A percentile compares a stretch with the other conserved stretches of the same genome.
These are phyloP conservation scores for Ceratocystis destructans DNA, from an alignment of 2,329 filamentous ascomycete genomes.

Conservation along the genomic window DNA sequence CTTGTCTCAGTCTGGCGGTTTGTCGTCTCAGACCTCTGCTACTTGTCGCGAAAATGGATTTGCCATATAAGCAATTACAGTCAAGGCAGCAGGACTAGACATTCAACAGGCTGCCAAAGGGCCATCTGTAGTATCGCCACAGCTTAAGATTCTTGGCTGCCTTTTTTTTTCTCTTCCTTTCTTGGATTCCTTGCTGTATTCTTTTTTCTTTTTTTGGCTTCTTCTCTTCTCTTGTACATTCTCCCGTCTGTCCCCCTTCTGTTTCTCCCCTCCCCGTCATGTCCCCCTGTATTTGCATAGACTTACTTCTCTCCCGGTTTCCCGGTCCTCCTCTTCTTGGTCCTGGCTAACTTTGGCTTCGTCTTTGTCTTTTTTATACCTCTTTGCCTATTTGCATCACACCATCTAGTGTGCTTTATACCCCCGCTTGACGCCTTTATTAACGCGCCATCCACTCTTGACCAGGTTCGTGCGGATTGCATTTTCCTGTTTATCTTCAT, in stretches of 20 bases:
- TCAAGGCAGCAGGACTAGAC: too few relatives aligned
- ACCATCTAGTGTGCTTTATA: background rate
- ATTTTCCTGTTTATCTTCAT: background rate
- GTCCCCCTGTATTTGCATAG: background rate
- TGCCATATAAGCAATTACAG: too few relatives aligned
- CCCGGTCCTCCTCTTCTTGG: background rate
- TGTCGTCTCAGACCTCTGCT: too few relatives aligned
- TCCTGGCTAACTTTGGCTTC: background rate
- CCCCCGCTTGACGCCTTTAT: background rate
- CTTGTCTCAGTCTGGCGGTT: too few relatives aligned
- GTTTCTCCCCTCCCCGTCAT: background rate
- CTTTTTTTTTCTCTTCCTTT: conserved; percentile 12
- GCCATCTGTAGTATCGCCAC: too few relatives aligned
- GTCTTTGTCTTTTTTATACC: background rate
- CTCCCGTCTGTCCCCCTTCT: background rate
- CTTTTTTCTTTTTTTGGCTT: background rate
- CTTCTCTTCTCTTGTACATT: background rate
- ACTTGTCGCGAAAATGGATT: too few relatives aligned
- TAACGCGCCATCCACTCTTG: background rate
- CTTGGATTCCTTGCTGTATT: conserved; percentile 12
- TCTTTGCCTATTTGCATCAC: background rate
- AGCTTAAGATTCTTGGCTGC: background rate
- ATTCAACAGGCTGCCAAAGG: too few relatives aligned
- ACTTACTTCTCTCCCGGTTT: background rate
- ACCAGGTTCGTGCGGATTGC: too few relatives aligned